Conservation (phyloP, 768 basidiomycete species). For the Chlorophyllum brunneum region DNA sequence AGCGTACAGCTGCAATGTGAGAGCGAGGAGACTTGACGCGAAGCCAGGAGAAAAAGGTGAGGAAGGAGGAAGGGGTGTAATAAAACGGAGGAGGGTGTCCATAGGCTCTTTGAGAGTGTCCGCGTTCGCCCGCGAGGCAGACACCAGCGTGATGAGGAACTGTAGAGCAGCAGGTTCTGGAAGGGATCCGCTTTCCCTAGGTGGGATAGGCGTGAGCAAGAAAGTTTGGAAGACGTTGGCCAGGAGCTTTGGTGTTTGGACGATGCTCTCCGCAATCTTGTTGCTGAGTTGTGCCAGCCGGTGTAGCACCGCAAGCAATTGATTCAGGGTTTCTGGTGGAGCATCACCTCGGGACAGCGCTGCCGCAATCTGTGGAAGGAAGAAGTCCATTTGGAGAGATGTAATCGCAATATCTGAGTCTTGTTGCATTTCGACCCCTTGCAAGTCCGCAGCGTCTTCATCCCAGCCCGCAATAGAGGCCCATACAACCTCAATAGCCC, state of each 20-base stretch:
- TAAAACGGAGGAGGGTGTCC: conserved; percentile 70
- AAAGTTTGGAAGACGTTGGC: conserved; percentile 50
- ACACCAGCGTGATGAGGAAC: conserved; percentile 54
- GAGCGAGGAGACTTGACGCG: conserved; percentile 44
- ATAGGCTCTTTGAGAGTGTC: conserved; percentile 47
- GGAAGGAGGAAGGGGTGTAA: conserved; percentile 49
- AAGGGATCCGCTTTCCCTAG: conserved; percentile 25
- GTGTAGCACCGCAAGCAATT: conserved; percentile 55
- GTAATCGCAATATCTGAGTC: conserved; percentile 25
- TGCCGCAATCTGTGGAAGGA: conserved; percentile 48
- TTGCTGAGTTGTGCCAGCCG: conserved; percentile 61
- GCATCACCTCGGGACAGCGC: conserved; percentile 36
- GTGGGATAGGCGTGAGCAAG: conserved; percentile 49
- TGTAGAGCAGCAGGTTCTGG: conserved; percentile 51
- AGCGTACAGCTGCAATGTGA: conserved; percentile 61
- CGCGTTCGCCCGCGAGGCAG: conserved; percentile 69
- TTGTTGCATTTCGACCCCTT: conserved; percentile 46
- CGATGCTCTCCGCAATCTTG: conserved; percentile 45
- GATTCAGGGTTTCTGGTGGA: conserved; percentile 45
- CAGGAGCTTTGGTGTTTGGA: conserved; percentile 48
- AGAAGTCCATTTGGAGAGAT: conserved; percentile 32
- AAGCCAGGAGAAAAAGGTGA: conserved; percentile 39
- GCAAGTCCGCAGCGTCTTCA: conserved; percentile 27
- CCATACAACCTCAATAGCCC: conserved; percentile 73
- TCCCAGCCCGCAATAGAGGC: conserved; percentile 71